These are phyloP conservation scores for Aspergillus phoenicis DNA, from an alignment of 2,329 filamentous ascomycete species.

Conservation along the genomic window DNA sequence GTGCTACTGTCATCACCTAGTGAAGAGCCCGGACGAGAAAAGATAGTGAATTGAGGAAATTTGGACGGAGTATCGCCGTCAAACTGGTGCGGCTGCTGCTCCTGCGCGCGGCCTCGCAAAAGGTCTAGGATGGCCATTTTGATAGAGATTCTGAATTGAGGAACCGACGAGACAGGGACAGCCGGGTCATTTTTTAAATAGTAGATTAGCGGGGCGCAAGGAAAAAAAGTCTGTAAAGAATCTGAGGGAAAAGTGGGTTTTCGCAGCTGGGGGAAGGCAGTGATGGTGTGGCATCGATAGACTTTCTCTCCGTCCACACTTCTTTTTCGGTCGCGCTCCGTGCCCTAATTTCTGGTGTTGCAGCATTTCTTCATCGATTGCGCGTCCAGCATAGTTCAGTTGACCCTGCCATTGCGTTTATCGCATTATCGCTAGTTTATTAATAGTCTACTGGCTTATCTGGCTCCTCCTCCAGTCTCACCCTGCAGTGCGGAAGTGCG, in stretches of 20 bases:
- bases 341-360: slow-evolving; percentile 7
- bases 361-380: slow-evolving; percentile 3
- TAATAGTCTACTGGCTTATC: neutral
- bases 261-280: neutral
- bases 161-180: neutral
- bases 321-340: neutral
- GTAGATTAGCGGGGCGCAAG: slow-evolving; percentile 2
- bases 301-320: neutral
- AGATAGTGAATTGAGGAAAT: slow-evolving; percentile 20
- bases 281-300: neutral
- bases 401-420: neutral
- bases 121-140: slow-evolving; percentile 9
- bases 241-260: slow-evolving; percentile 4
- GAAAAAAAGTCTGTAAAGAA: slow-evolving; percentile 6
- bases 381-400: neutral
- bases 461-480: neutral
- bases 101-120: slow-evolving; percentile 6
- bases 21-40: slow-evolving; percentile 17
- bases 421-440: neutral
- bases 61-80: slow-evolving; percentile 7
- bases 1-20: slow-evolving; percentile 14
- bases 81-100: neutral
- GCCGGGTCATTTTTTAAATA: slow-evolving; percentile 4
- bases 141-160: neutral
- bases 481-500: neutral